Evolutionary conservation across 495 filamentous ascomycete species (phyloP), one percentile per base, ranked within the genome.

Genomic region (Annulohypoxylon maeteangense): DNA sequence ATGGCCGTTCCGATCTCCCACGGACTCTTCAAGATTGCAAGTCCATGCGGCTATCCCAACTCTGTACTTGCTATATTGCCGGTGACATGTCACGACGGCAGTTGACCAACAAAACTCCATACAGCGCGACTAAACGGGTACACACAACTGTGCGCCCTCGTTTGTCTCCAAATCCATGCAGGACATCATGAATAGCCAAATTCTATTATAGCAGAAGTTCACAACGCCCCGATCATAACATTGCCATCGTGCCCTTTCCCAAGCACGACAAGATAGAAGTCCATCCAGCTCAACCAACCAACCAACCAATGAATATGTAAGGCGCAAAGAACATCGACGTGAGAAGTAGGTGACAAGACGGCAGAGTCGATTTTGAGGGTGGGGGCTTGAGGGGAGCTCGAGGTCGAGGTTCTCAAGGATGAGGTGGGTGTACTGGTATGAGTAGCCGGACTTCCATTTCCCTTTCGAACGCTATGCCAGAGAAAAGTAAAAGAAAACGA

Each of bases 191-290:
- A 57, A 64, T 44, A 63, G 62, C 59, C 72, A 67, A 62, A 50
- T 65, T 71, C 72, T 74, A 74, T 68, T 71, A 74, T 51, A 67
- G 59, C 64, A 65, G 36, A 66, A 72, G 50, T 38, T 72, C 60
- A 51, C 50, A 27, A 73, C 61, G 70, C 65, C 70, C 65, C 67
- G 23, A 67, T 65, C 72, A 62, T 68, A 68, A 55, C 57, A 65
- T 67, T 34, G 60, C 56, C 65, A 58, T 73, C 65, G 47, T 68
- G 56, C 47, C 61, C 55, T 66, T 60, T 68, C 65, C 71, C n/a
- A 74, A 62, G 51, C 62, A 58, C 66, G 61, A 65, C 56, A 62
- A 69, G 65, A 59, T 62, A 63, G 36, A 58, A 67, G 62, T 63
- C 67, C 67, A 68, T 59, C 66, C 67, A 70, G 31, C 67, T 45